Evolutionary conservation across 2,329 filamentous ascomycete genomes (phyloP).

Genomic region (Emmonsiellopsis sp.): DNA sequence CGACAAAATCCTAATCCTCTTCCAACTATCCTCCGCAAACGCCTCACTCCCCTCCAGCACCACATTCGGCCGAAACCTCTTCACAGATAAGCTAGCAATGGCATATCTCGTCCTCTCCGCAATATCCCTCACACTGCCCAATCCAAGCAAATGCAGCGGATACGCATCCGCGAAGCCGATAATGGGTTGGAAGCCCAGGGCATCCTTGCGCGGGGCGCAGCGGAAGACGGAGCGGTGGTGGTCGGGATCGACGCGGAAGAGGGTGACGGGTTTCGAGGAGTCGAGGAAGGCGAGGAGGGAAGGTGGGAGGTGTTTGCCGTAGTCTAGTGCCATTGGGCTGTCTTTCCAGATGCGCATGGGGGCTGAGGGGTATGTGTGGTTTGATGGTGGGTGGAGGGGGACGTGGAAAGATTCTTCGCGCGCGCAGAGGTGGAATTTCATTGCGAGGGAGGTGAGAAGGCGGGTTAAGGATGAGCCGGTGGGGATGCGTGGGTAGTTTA

Average conservation of each 20-base stretch:
- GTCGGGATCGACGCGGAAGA: slow-evolving; percentile 45
- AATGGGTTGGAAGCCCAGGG: slow-evolving; percentile 44
- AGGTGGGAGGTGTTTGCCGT: slow-evolving; percentile 33
- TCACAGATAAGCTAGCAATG: slow-evolving; percentile 38
- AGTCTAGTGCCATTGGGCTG: slow-evolving; percentile 33
- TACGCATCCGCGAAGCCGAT: slow-evolving; percentile 53
- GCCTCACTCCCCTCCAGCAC: slow-evolving; percentile 44
- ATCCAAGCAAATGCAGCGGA: slow-evolving; percentile 47
- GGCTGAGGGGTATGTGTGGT: slow-evolving; percentile 36
- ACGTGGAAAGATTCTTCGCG: slow-evolving; percentile 41
- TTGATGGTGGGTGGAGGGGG: slow-evolving; percentile 42
- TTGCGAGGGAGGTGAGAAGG: slow-evolving; percentile 17
- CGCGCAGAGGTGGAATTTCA: slow-evolving; percentile 22
- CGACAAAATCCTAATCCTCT: slow-evolving; percentile 34
- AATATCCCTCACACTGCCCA: slow-evolving; percentile 46
- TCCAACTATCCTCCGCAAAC: slow-evolving; percentile 52
- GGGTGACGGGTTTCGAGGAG: slow-evolving; percentile 38
- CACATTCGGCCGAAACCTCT: slow-evolving; percentile 51
- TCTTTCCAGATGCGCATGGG: slow-evolving; percentile 50
- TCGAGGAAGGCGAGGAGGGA: slow-evolving; percentile 42
- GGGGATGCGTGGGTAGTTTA: slow-evolving; percentile 36
- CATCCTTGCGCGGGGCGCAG: slow-evolving; percentile 43
- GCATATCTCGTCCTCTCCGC: slow-evolving; percentile 31
- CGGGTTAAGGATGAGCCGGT: slow-evolving; percentile 8
- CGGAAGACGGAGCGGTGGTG: slow-evolving; percentile 43